phyloP scores from a whole-genome alignment of 106 monocot genomes.

The Phalaenopsis aphrodite region DNA sequence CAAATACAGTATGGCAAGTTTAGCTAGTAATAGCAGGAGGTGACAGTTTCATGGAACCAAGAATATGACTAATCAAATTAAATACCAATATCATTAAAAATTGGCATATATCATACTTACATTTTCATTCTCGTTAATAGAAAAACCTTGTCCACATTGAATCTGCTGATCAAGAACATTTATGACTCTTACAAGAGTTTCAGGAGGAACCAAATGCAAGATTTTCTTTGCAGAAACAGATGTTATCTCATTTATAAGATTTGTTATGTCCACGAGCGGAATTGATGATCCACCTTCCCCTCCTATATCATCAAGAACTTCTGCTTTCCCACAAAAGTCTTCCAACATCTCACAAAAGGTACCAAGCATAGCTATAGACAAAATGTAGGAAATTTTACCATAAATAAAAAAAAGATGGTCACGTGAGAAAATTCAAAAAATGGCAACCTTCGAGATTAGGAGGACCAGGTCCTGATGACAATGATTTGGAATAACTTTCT shows the following conservation, averaged over 20 bases:
- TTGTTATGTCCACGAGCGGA: slow-evolving; percentile 56
- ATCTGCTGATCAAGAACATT: slow-evolving; percentile 79
- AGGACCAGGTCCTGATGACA: slow-evolving; percentile 30
- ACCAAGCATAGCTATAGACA: slow-evolving; percentile 33
- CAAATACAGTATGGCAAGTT: not conserved
- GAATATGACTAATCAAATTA: not conserved
- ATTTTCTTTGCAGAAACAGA: slow-evolving; percentile 59
- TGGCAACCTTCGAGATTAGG: slow-evolving; percentile 63
- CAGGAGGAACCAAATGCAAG: slow-evolving; percentile 64
- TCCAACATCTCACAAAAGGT: slow-evolving; percentile 71
- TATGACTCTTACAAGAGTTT: slow-evolving; percentile 60
- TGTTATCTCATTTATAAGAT: slow-evolving; percentile 66
- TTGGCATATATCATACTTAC: slow-evolving; percentile 29
- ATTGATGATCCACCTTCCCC: slow-evolving; percentile 43
- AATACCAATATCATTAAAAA: not conserved
- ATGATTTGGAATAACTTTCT: slow-evolving; percentile 34
- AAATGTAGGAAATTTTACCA: not conserved
- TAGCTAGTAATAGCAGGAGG: not conserved
- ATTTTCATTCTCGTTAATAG: slow-evolving; percentile 60
- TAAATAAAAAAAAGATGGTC: not conserved
- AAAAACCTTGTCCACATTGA: slow-evolving; percentile 75
- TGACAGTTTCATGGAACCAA: not conserved
- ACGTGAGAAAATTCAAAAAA: not conserved
- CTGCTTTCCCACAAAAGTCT: slow-evolving; percentile 79
- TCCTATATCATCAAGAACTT: slow-evolving; percentile 51